Evolutionary conservation across 305 asterid species (phyloP).

Genomic region (Plantago rigida): DNA sequence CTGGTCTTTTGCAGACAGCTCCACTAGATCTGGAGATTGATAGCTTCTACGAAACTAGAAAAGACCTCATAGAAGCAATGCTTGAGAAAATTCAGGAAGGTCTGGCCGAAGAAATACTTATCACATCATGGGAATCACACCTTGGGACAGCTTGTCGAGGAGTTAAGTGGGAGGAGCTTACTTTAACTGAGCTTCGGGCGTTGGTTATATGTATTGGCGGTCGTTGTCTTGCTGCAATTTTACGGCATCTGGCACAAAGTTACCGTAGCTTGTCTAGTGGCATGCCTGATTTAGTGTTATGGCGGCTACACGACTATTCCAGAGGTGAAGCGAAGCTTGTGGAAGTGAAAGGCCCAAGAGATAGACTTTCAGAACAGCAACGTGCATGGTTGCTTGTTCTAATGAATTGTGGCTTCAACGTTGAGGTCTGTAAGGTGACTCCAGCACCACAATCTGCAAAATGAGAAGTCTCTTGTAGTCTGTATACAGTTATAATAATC

Average conservation of each 20-base stretch:
- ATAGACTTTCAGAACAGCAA: conserved; percentile 89
- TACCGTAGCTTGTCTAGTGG: conserved; percentile 96
- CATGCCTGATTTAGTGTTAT: conserved; percentile 83
- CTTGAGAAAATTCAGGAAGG: conserved; percentile 58
- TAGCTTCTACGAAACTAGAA: conserved; percentile 64
- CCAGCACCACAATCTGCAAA: conserved; percentile 27
- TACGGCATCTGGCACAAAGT: conserved; percentile 81
- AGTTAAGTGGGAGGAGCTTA: conserved; percentile 78
- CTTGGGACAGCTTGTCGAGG: conserved; percentile 75
- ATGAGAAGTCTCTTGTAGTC: too few species aligned
- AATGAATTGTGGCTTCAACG: conserved; percentile 67
- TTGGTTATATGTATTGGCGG: conserved; percentile 83
- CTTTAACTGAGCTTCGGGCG: conserved; percentile 59
- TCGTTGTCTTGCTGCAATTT: conserved; percentile 59
- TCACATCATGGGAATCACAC: conserved; percentile 64
- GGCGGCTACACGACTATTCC: conserved; percentile 72
- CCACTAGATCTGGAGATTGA: conserved; percentile 87
- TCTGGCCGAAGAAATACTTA: conserved; percentile 76
- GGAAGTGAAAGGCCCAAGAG: conserved; percentile 92
- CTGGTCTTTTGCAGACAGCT: conserved; percentile 53
- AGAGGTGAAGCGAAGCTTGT: conserved; percentile 92
- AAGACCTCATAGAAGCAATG: conserved; percentile 50
- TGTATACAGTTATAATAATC: too few species aligned
- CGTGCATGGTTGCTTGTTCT: conserved; percentile 85
- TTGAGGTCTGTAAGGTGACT: conserved; percentile 82